Evolutionary conservation across 495 filamentous ascomycete genomes (phyloP), one percentile per base, ranked within the genome.

Genomic region (Penicillium riverlandense): DNA sequence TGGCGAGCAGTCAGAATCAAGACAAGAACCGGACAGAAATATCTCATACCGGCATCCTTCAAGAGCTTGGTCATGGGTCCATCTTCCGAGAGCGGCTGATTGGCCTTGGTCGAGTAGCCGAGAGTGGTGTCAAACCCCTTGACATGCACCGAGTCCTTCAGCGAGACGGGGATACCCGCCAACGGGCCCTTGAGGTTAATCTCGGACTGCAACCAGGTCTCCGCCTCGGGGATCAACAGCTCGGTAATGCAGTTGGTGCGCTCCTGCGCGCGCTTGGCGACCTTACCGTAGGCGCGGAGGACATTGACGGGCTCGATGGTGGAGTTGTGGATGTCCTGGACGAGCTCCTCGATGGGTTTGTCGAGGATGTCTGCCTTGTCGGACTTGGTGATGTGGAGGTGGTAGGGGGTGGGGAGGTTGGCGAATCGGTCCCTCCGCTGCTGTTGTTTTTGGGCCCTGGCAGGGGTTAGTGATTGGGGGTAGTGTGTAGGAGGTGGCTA

Each of bases 201-300:
- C 11, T 82, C 74, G 0, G 60, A 67, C 39, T 82, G 67, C 7
- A 82, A 66, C 88, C 88, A 96, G n/a, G 63, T 52, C 60, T 95
- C 88, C 0, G 91, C 90, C 37, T 80, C 82, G 0, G 79, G 72
- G 9, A 98, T 74, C 63, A 97, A 74, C 31, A 97, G 71, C 69
- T 98, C 92, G 0, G 92, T 98, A 5, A 95, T 64, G 51, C 88
- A 95, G 63, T 96, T 96, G 0, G 90, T 95, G 62, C 85, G 83
- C 37, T 80, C 71, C 40, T 97, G 92, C 6, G 90, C 92, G 50
- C 79, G 82, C 30, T 95, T 63, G 1, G 91, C 86, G 9, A 90
- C 77, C 65, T 94, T 95, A 54, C 88, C 88, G 57, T 96, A 98
- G n/a, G 89, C 81, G 43, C 71, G 81, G 11, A 98, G 80, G 28